phyloP scores from a whole-genome alignment of 139 green algal species.

The Nannochloris sp. region DNA sequence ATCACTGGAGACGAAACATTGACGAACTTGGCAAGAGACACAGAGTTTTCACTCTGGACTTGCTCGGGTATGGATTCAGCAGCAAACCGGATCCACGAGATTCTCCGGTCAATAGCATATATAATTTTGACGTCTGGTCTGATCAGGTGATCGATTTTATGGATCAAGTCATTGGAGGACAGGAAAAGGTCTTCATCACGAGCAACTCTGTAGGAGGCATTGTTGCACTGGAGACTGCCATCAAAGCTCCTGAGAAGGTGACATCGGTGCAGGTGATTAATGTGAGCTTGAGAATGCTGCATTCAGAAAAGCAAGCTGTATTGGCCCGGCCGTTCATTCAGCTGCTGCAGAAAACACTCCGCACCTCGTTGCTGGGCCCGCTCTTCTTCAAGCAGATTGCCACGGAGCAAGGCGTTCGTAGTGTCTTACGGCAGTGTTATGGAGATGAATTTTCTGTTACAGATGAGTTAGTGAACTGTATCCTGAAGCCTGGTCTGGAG shows the following conservation, averaged over 20 bases:
- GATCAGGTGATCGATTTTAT: slow-evolving; percentile 66
- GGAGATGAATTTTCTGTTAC: slow-evolving; percentile 63
- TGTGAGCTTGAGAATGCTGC: slow-evolving; percentile 67
- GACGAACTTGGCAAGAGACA: slow-evolving; percentile 40
- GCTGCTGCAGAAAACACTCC: slow-evolving; percentile 62
- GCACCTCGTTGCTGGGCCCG: slow-evolving; percentile 53
- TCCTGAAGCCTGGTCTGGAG: slow-evolving; percentile 80
- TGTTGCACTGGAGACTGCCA: slow-evolving; percentile 49
- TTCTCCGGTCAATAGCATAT: slow-evolving; percentile 44
- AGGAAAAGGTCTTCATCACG: slow-evolving; percentile 51
- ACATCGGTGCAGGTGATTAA: slow-evolving; percentile 72
- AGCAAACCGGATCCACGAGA: slow-evolving; percentile 71
- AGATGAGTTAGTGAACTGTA: slow-evolving; percentile 83
- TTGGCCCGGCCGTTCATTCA: slow-evolving; percentile 56
- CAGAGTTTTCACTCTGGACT: slow-evolving; percentile 75
- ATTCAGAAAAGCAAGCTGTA: slow-evolving; percentile 29
- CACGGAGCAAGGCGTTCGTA: slow-evolving; percentile 58
- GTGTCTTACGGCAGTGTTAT: slow-evolving; percentile 87
- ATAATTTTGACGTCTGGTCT: slow-evolving; percentile 62
- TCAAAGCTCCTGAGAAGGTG: slow-evolving; percentile 41
- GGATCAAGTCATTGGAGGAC: slow-evolving; percentile 29
- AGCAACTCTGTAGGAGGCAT: slow-evolving; percentile 66
- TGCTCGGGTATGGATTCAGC: slow-evolving; percentile 74
- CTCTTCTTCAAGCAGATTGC: slow-evolving; percentile 72
- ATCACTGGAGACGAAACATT: slow-evolving; percentile 86